Conservation (phyloP, 768 basidiomycete species). For the Trametes cubensis region DNA sequence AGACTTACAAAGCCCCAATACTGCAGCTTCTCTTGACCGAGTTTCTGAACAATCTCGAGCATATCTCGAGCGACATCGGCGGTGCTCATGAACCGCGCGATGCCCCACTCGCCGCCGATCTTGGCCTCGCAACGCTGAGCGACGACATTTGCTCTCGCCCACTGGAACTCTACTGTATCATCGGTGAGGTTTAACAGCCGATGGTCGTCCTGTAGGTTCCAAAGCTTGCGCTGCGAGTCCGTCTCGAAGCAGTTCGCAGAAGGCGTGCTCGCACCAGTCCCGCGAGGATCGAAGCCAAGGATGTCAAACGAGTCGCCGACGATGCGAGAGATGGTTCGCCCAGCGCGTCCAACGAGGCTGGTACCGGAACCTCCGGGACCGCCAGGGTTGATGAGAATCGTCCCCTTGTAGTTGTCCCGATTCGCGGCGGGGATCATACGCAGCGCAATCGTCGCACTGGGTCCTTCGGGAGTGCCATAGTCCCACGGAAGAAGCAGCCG, state of each 20-base stretch:
- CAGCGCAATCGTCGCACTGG: slow-evolving; percentile 22
- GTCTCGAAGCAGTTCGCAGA: slow-evolving; percentile 21
- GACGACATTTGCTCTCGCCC: slow-evolving; percentile 14
- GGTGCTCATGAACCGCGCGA: slow-evolving; percentile 32
- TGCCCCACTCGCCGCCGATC: slow-evolving; percentile 26
- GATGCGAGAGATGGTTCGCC: slow-evolving; percentile 18
- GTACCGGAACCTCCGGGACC: slow-evolving; percentile 24
- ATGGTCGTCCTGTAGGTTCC: slow-evolving; percentile 15
- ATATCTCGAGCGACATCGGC: slow-evolving; percentile 36
- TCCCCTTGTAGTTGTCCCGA: slow-evolving; percentile 16
- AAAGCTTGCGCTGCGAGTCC: slow-evolving; percentile 15
- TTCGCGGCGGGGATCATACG: slow-evolving; percentile 22
- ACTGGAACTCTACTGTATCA: slow-evolving; percentile 1
- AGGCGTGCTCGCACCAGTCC: slow-evolving; percentile 27
- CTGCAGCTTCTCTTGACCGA: slow-evolving; percentile 34
- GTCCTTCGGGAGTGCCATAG: slow-evolving; percentile 23
- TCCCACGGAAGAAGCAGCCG: slow-evolving; percentile 25
- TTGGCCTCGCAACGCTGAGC: slow-evolving; percentile 17
- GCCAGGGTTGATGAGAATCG: slow-evolving; percentile 25
- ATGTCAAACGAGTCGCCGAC: slow-evolving; percentile 23
- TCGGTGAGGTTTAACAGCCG: slow-evolving; percentile 21
- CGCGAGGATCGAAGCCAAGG: slow-evolving; percentile 28
- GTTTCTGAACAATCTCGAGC: slow-evolving; percentile 33
- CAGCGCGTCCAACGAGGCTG: slow-evolving; percentile 5
- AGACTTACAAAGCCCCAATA: slow-evolving; percentile 35